Conservation (phyloP, 2,329 filamentous ascomycete genomes). For the Pseudocercospora eumusae region DNA sequence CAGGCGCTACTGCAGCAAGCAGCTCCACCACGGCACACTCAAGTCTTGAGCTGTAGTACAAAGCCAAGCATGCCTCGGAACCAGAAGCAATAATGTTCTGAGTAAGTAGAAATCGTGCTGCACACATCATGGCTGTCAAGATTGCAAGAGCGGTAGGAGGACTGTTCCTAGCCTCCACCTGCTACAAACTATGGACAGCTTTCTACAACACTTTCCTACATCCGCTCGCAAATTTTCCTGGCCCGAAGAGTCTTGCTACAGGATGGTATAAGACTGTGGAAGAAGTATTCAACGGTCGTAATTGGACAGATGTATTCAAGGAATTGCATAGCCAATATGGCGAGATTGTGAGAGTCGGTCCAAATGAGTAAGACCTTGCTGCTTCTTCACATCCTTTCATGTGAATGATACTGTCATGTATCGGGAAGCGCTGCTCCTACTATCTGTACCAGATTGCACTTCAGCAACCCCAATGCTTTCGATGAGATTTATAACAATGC, state of each 20-base stretch:
- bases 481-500: conserved; percentile 48
- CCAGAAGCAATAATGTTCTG: not conserved
- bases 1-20: not conserved
- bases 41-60: conserved; percentile 1
- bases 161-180: conserved; percentile 13
- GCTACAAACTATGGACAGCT: conserved; percentile 12
- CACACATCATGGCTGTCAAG: conserved; percentile 11
- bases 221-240: conserved; percentile 18
- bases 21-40: not conserved
- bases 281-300: conserved; percentile 17
- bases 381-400: not conserved
- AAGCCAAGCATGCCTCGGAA: not conserved
- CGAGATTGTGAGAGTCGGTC: conserved; percentile 24
- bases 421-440: not conserved
- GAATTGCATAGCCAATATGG: conserved; percentile 22
- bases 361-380: conserved; percentile 19
- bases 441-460: conserved; percentile 39
- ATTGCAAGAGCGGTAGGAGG: conserved; percentile 1
- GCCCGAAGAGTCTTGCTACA: conserved; percentile 16
- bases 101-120: not conserved
- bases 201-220: conserved; percentile 19
- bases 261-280: conserved; percentile 24
- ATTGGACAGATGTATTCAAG: conserved; percentile 22
- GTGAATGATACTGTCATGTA: not conserved
- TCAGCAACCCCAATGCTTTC: conserved; percentile 46